A percentile compares a stretch with the other conserved stretches of the same genome.
Conservation (phyloP, 2,329 filamentous ascomycete genomes). For the Falciphora oryzae region DNA sequence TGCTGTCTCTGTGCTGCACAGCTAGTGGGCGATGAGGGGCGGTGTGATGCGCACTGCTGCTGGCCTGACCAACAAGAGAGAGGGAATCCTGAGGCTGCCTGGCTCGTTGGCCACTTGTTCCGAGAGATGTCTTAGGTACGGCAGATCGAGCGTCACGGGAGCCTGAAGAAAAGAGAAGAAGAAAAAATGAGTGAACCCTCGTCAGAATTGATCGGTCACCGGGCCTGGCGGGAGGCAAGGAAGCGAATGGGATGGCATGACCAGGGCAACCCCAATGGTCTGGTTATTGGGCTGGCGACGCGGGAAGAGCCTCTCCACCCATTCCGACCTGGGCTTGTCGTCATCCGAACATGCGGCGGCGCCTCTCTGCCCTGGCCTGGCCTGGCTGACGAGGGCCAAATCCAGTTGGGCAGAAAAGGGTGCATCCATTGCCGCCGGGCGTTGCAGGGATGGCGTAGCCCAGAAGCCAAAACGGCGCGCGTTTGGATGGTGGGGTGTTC, state of each 20-base stretch:
- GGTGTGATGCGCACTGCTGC: neutral
- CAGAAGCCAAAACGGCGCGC: neutral
- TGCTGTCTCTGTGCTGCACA: neutral
- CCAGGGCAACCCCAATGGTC: neutral
- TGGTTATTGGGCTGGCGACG: neutral
- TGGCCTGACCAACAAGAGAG: neutral
- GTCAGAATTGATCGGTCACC: neutral
- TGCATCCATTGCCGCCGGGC: neutral
- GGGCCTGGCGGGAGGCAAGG: neutral
- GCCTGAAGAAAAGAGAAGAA: neutral
- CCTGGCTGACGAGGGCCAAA: neutral
- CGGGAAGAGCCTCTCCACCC: neutral
- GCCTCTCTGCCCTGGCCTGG: too few species aligned
- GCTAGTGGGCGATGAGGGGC: neutral
- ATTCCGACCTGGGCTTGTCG: neutral
- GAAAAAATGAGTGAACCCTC: neutral
- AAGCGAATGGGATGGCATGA: neutral
- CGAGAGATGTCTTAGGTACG: neutral
- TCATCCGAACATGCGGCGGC: neutral
- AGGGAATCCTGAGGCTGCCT: neutral
- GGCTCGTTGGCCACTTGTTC: too few species aligned
- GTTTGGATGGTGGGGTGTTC: slow-evolving; percentile 1
- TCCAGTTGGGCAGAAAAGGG: neutral
- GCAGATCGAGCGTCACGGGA: neutral
- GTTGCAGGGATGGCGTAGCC: neutral